phyloP scores from a whole-genome alignment of 495 filamentous ascomycete species.

The Xylaria scruposa region DNA sequence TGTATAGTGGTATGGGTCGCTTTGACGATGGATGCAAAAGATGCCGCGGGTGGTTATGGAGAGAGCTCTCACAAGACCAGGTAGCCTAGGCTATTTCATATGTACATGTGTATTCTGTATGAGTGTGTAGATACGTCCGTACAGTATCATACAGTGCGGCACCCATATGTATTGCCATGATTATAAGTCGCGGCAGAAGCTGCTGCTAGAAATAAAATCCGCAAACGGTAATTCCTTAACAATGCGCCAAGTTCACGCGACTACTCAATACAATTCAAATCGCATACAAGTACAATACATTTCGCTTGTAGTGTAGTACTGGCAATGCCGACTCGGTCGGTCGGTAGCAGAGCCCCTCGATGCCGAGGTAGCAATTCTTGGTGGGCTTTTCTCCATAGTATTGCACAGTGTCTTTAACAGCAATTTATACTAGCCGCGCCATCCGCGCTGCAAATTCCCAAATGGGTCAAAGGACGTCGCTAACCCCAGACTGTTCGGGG shows the following conservation, averaged over 20 bases:
- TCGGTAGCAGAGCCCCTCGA: conserved; percentile 23
- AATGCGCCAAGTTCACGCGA: not conserved
- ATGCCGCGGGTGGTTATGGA: conserved; percentile 36
- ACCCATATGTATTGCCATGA: not conserved
- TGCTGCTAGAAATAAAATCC: not conserved
- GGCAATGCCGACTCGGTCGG: conserved; percentile 2
- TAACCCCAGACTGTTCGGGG: conserved; percentile 20
- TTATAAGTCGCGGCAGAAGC: not conserved
- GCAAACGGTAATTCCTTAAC: too few species aligned
- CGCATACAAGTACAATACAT: not conserved
- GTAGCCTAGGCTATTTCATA: conserved; percentile 36
- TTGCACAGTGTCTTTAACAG: not conserved
- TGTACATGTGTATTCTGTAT: conserved; percentile 5
- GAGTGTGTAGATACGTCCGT: not conserved
- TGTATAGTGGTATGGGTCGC: conserved; percentile 17
- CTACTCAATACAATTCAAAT: not conserved
- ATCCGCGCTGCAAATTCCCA: not conserved
- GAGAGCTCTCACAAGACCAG: conserved; percentile 15
- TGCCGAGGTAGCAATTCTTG: conserved; percentile 38
- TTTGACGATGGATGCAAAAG: conserved; percentile 27
- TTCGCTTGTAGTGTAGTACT: not conserved
- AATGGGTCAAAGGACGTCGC: conserved; percentile 7
- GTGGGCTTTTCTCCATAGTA: conserved; percentile 8
- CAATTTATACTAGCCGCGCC: conserved; percentile 7
- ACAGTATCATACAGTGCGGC: not conserved